phyloP scores from a whole-genome alignment of 768 basidiomycete species.

The Psilocybe cyanescens region DNA sequence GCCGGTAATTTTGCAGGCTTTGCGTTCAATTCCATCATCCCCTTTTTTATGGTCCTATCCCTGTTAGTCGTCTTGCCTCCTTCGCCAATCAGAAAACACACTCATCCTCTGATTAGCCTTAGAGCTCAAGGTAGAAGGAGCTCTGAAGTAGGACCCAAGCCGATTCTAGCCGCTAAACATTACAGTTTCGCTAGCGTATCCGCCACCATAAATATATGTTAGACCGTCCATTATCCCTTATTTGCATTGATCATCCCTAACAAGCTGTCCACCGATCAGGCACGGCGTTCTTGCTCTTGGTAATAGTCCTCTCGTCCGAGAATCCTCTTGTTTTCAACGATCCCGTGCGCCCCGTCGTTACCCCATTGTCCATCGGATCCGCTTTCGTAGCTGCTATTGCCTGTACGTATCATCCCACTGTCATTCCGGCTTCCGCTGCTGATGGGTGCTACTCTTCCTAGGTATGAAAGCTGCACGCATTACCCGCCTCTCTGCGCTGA shows the following conservation, averaged over 20 bases:
- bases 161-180: neutral
- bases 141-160: too few species aligned
- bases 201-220: neutral
- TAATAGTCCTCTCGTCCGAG: neutral
- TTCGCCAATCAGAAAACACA: too few species aligned
- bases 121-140: too few species aligned
- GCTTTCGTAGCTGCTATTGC: neutral
- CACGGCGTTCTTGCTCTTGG: too few species aligned
- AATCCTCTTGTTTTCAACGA: neutral
- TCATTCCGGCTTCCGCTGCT: too few species aligned
- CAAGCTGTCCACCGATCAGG: neutral
- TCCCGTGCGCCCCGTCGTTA: neutral
- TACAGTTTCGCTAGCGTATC: neutral
- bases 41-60: too few species aligned
- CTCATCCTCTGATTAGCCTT: too few species aligned
- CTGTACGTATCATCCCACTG: neutral
- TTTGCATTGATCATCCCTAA: neutral
- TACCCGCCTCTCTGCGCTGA: neutral
- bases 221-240: neutral
- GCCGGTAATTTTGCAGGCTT: too few species aligned
- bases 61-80: too few species aligned
- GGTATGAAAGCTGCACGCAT: constrained; percentile 1
- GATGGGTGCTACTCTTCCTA: neutral
- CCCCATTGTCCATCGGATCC: neutral
- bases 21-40: too few species aligned